Base-by-base conservation (phyloP, 768 basidiomycete species). In the Xerocomellus intermedius region DNA sequence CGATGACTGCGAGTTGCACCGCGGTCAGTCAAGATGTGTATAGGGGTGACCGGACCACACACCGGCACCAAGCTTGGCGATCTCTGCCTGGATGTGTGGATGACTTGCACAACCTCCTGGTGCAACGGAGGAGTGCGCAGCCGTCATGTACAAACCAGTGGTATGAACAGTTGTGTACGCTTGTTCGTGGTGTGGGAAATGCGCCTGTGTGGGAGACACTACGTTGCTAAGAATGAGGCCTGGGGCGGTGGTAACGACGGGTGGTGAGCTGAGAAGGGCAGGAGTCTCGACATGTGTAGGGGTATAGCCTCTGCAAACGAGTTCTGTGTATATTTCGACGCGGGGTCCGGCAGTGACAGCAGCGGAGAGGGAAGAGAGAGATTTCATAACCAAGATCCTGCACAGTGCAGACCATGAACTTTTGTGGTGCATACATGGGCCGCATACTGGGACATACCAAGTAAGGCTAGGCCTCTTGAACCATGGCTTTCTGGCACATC, bases 241-340 rank as follows among this genome's bases (percentile, higher is more conserved):
- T 33, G 30, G 13, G 19, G 19, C 13, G 30, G 13, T 46, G 30
- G 14, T 16, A 16, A 13, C 30, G 19, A 46, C 19, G 19, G 19
- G n/a, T 21, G 19, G 30, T 9, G 8, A 33, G 8, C 3, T n/a
- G 42, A n/a, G 17, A 17, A 24, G 16, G 10, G 35, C 14, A 36
- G 42, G 42, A 12, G 6, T 28, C 42, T 24, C 22, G 22, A 22
- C 42, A 42, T 16, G 16, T 24, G 22, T 24, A 3, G 8, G 19
- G 21, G 39, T 21, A 21, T 50, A 50, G 10, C 41, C 9, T 50
- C 49, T 39, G 32, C 49, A 50, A 24, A 50, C 32, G 30, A 50
- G 49, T 33, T 50, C 49, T 42, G 49, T 50, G 16, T 50, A 50
- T 50, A 50, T 42, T 24, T 50, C 49, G 21, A 50, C 36, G n/a